Conservation (phyloP, 2,329 filamentous ascomycete species). For the Clathrospora elynae region DNA sequence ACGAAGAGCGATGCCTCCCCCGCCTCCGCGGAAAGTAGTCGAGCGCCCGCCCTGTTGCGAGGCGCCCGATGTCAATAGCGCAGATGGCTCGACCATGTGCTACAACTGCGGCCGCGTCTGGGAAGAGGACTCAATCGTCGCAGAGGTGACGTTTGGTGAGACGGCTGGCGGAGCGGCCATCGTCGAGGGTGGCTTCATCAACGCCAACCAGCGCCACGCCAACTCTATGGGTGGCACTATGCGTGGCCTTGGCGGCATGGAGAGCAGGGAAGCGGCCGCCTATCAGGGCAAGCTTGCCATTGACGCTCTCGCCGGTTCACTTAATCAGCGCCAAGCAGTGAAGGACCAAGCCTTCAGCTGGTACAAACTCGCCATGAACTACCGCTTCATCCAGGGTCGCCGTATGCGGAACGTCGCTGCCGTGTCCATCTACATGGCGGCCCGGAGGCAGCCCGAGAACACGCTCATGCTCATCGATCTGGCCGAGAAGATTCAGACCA, state of each 20-base stretch:
- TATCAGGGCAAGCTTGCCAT: conserved; percentile 57
- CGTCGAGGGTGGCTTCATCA: conserved; percentile 87
- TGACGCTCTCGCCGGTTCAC: conserved; percentile 44
- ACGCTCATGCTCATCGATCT: conserved; percentile 94
- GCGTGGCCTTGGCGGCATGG: conserved; percentile 56
- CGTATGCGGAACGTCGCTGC: conserved; percentile 83
- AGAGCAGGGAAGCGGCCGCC: conserved; percentile 67
- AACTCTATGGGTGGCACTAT: conserved; percentile 60
- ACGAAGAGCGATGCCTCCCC: conserved; percentile 26
- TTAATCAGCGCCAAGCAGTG: conserved; percentile 47
- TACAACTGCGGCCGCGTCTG: conserved; percentile 83
- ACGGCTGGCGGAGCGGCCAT: conserved; percentile 82
- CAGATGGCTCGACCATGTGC: conserved; percentile 56
- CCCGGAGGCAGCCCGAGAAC: conserved; percentile 77
- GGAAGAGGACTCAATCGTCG: conserved; percentile 85
- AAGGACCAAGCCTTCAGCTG: conserved; percentile 49
- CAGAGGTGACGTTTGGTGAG: conserved; percentile 91
- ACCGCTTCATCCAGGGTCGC: conserved; percentile 69
- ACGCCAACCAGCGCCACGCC: conserved; percentile 81
- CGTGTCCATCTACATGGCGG: conserved; percentile 89
- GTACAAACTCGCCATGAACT: conserved; percentile 60
- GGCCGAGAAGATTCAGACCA: conserved; percentile 80
- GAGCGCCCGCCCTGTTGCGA: conserved; percentile 37
- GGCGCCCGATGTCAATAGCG: conserved; percentile 29
- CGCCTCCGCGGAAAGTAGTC: conserved; percentile 20